These are phyloP conservation scores for Solanum bulbocastanum DNA, from an alignment of 257 asterid genomes.

Conservation along the genomic window DNA sequence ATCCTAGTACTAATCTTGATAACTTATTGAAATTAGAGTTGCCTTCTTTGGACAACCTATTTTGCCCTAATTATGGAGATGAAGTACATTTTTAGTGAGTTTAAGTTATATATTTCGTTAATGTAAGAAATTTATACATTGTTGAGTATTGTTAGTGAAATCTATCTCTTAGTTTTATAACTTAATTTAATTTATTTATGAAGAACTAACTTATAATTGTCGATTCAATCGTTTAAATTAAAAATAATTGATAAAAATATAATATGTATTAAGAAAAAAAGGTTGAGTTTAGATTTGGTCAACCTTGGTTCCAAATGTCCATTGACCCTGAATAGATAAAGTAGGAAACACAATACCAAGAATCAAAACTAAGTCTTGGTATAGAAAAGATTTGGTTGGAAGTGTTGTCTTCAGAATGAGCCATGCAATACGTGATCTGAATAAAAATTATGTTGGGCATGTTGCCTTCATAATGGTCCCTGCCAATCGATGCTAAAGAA, in stretches of 20 bases:
- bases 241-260: background rate
- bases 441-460: background rate
- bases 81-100: background rate
- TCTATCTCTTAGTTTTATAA: background rate
- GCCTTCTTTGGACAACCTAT: constrained; percentile 28
- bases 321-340: too few relatives aligned
- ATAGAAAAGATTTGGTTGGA: too few relatives aligned
- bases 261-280: background rate
- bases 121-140: background rate
- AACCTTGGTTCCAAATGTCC: background rate
- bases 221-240: background rate
- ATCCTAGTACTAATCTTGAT: constrained; percentile 11
- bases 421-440: too few relatives aligned
- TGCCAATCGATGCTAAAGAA: background rate
- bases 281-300: background rate
- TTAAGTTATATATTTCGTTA: background rate
- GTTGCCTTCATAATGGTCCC: background rate
- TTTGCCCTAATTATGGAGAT: constrained; percentile 5
- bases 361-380: too few relatives aligned
- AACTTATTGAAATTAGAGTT: constrained; percentile 16
- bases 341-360: too few relatives aligned
- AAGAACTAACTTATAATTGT: background rate
- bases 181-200: background rate
- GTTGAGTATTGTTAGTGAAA: background rate
- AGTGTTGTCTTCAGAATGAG: too few relatives aligned